Percentiles rank a stretch among this genome's conserved stretches.
phyloP scores from a whole-genome alignment of 768 basidiomycete species.

The Boletellus ananiceps region DNA sequence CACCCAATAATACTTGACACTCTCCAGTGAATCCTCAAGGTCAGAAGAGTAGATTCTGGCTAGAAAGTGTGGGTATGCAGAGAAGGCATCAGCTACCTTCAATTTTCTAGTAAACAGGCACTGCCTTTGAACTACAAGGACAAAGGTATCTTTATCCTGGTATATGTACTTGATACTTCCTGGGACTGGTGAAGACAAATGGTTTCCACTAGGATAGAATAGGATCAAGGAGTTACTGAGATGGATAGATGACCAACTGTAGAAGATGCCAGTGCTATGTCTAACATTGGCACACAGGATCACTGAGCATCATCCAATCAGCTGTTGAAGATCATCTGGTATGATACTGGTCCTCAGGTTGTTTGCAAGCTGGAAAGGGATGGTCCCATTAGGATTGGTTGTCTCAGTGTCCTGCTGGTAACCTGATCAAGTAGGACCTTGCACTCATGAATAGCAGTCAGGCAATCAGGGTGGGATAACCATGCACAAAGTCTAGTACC shows the following conservation, averaged over 20 bases:
- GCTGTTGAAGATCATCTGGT: not conserved
- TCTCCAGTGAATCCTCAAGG: not conserved
- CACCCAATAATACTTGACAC: not conserved
- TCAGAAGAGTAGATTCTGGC: not conserved
- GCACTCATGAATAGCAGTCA: too few species aligned
- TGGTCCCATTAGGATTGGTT: too few species aligned
- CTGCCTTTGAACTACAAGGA: constrained; percentile 1
- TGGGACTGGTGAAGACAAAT: not conserved
- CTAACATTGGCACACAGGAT: not conserved
- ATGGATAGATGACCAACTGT: constrained; percentile 5
- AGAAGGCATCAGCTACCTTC: not conserved
- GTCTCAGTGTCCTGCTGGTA: too few species aligned
- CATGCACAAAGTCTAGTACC: too few species aligned
- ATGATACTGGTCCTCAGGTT: not conserved
- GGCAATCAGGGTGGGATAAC: too few species aligned
- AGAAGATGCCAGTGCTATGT: not conserved
- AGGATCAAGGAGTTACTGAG: constrained; percentile 5
- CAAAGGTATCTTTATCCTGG: not conserved
- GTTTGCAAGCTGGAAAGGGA: too few species aligned
- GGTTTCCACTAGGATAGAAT: constrained; percentile 2
- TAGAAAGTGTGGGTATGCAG: constrained; percentile 3
- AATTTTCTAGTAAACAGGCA: not conserved
- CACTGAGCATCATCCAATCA: not conserved
- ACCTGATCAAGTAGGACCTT: too few species aligned
- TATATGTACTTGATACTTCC: constrained; percentile 11